Evolutionary conservation across 345 rosid genomes (phyloP).

Genomic region (Erucastrum elatum): DNA sequence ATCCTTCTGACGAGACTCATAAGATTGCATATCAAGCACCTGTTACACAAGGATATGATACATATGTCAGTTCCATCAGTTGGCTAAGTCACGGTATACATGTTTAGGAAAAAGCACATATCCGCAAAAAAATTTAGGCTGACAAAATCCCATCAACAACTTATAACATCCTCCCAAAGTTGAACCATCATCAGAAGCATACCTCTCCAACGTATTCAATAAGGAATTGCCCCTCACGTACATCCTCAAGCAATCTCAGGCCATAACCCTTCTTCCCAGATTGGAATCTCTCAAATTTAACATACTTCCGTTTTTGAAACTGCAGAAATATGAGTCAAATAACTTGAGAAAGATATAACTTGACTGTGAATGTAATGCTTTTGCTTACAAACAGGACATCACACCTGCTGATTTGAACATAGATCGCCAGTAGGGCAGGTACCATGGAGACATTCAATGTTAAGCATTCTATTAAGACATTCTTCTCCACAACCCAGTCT

Average conservation of each 20-base stretch:
- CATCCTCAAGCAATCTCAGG: constrained; percentile 69
- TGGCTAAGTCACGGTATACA: background rate
- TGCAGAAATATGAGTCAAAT: constrained; percentile 46
- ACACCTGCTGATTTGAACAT: constrained; percentile 97
- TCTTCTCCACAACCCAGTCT: constrained; percentile 87
- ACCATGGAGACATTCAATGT: constrained; percentile 92
- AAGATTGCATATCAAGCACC: constrained; percentile 96
- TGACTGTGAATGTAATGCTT: constrained; percentile 12
- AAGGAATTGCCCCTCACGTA: constrained; percentile 76
- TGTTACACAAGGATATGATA: constrained; percentile 31
- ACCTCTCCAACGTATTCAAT: constrained; percentile 99
- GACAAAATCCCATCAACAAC: constrained; percentile 9
- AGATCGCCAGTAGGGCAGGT: constrained; percentile 91
- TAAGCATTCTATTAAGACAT: constrained; percentile 95
- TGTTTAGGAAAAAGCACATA: background rate
- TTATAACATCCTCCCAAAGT: constrained; percentile 24
- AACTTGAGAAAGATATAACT: constrained; percentile 17
- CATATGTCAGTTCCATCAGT: background rate
- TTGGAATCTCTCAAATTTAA: constrained; percentile 64
- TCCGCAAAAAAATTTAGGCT: constrained; percentile 4
- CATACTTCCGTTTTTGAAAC: constrained; percentile 90
- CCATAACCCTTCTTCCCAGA: constrained; percentile 98
- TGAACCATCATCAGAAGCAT: constrained; percentile 27
- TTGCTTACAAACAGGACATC: constrained; percentile 23
- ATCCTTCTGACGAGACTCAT: constrained; percentile 79